Evolutionary conservation across 805 yeast genomes (phyloP).

Genomic region (Candida koratica): DNA sequence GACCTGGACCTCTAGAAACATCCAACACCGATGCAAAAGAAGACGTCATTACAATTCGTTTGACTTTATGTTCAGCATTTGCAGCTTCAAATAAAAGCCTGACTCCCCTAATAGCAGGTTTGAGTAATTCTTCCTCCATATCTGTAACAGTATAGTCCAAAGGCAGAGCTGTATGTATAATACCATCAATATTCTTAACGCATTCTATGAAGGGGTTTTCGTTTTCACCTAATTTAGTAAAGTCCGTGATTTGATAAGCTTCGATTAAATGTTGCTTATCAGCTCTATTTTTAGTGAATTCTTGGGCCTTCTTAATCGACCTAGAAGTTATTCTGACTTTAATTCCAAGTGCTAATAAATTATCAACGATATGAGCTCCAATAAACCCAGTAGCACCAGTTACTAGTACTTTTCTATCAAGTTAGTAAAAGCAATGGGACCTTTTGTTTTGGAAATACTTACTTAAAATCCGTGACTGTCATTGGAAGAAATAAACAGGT

Average conservation of each 20-base stretch:
- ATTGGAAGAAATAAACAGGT: neutral
- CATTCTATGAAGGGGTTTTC: slow-evolving; percentile 17
- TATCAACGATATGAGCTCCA: slow-evolving; percentile 18
- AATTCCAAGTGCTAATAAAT: slow-evolving; percentile 13
- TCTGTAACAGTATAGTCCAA: slow-evolving; percentile 20
- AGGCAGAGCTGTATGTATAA: slow-evolving; percentile 30
- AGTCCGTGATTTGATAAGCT: slow-evolving; percentile 15
- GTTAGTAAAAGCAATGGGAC: no score
- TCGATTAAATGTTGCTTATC: slow-evolving; percentile 15
- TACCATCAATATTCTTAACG: slow-evolving; percentile 15
- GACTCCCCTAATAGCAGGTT: slow-evolving; percentile 31
- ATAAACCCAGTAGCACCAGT: slow-evolving; percentile 20
- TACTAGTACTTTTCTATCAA: slow-evolving; percentile 14
- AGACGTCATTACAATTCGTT: slow-evolving; percentile 50
- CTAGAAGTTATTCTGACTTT: slow-evolving; percentile 15
- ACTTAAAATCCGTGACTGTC: slow-evolving; percentile 11
- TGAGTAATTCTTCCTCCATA: slow-evolving; percentile 19
- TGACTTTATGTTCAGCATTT: slow-evolving; percentile 36
- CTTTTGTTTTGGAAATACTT: no score
- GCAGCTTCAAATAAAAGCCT: slow-evolving; percentile 35
- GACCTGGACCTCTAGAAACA: slow-evolving; percentile 17
- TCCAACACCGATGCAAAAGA: slow-evolving; percentile 25
- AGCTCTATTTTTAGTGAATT: slow-evolving; percentile 14
- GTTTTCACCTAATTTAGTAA: slow-evolving; percentile 7
- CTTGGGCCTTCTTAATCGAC: slow-evolving; percentile 16